phyloP scores from a whole-genome alignment of 2,329 filamentous ascomycete genomes.

The Drechslerella dactyloides region DNA sequence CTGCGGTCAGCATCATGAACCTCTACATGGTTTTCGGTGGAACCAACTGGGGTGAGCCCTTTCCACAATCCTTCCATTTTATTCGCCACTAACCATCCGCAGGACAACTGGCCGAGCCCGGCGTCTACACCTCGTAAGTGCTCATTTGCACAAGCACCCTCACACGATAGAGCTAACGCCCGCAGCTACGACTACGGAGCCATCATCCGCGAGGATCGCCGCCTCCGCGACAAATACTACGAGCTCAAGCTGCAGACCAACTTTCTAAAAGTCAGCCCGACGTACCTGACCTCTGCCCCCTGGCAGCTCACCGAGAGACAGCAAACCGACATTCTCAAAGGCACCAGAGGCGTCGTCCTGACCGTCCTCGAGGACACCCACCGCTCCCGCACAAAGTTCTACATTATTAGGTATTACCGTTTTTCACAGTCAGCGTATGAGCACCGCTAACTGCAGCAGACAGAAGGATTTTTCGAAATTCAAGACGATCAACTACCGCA shows the following conservation, averaged over 20 bases:
- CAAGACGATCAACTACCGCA: slow-evolving; percentile 26
- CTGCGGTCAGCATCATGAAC: slow-evolving; percentile 72
- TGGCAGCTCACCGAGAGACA: slow-evolving; percentile 36
- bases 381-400: slow-evolving; percentile 49
- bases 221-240: slow-evolving; percentile 77
- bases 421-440: too few relatives aligned
- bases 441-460: too few relatives aligned
- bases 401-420: slow-evolving; percentile 39
- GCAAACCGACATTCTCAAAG: slow-evolving; percentile 37
- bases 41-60: slow-evolving; percentile 78
- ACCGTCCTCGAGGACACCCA: slow-evolving; percentile 49
- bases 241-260: slow-evolving; percentile 78
- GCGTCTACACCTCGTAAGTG: slow-evolving; percentile 42
- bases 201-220: slow-evolving; percentile 72
- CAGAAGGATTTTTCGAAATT: slow-evolving; percentile 42
- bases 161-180: too few relatives aligned
- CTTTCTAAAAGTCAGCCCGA: slow-evolving; percentile 74
- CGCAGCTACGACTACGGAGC: slow-evolving; percentile 67
- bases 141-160: background rate
- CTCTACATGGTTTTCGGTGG: slow-evolving; percentile 78
- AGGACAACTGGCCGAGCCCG: slow-evolving; percentile 45
- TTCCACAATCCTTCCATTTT: background rate
- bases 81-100: background rate
- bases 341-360: slow-evolving; percentile 23
- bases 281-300: slow-evolving; percentile 69